Evolutionary conservation across 2,329 filamentous ascomycete species (phyloP).

Genomic region (Parastagonospora avenae): DNA sequence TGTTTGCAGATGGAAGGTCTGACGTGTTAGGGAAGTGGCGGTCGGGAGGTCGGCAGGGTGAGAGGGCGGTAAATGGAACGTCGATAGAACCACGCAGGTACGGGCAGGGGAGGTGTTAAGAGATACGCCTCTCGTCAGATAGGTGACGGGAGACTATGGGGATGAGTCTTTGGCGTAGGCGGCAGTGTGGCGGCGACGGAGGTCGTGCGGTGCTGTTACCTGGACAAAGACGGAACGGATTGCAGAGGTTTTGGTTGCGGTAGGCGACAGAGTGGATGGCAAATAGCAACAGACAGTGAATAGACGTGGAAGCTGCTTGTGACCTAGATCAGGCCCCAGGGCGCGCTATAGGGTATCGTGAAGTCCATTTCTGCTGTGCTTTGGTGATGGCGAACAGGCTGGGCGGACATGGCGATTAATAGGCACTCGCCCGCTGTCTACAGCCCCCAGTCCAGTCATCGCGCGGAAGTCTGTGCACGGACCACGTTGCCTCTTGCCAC

Average conservation of each 20-base stretch:
- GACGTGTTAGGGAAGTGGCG: conserved; percentile 36
- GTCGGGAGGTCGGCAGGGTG: conserved; percentile 26
- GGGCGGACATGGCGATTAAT: conserved; percentile 36
- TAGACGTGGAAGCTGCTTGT: conserved; percentile 20
- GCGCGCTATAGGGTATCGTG: conserved; percentile 38
- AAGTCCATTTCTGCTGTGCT: conserved; percentile 41
- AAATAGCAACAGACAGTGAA: conserved; percentile 23
- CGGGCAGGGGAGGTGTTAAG: conserved; percentile 12
- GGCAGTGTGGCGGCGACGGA: conserved; percentile 33
- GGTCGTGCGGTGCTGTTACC: conserved; percentile 33
- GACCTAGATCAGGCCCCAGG: conserved; percentile 39
- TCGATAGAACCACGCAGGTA: conserved; percentile 13
- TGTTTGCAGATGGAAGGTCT: conserved; percentile 25
- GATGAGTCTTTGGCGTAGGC: conserved; percentile 33
- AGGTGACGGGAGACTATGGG: conserved; percentile 15
- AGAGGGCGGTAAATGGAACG: conserved; percentile 11
- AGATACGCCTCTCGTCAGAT: conserved; percentile 21
- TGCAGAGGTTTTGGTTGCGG: conserved; percentile 10
- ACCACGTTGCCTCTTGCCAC: conserved; percentile 29
- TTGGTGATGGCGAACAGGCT: conserved; percentile 29
- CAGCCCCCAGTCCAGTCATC: conserved; percentile 32
- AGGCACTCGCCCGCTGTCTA: conserved; percentile 25
- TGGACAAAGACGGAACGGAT: conserved; percentile 29
- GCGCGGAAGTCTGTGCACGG: conserved; percentile 19
- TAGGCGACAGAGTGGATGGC: conserved; percentile 14